Evolutionary conservation across 2,329 filamentous ascomycete genomes (phyloP).

Genomic region (Fusarium sp.): DNA sequence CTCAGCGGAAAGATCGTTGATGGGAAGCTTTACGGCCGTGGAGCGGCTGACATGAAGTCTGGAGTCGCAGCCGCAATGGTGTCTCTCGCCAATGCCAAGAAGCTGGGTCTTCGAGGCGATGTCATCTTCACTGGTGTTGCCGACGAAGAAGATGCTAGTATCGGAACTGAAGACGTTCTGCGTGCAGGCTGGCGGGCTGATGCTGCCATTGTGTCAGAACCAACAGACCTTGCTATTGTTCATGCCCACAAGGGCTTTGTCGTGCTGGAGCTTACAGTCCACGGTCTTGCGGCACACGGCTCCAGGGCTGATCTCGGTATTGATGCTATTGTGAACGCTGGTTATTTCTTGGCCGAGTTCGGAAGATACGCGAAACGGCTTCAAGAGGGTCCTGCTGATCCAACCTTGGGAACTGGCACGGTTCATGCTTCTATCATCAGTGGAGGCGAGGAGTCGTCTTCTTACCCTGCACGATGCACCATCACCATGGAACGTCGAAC

Average conservation of each 20-base stretch:
- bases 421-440: constrained; percentile 61
- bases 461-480: constrained; percentile 62
- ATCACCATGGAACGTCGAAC: constrained; percentile 63
- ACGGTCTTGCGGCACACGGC: constrained; percentile 57
- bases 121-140: constrained; percentile 65
- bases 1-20: constrained; percentile 56
- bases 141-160: constrained; percentile 63
- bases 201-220: constrained; percentile 62
- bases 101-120: constrained; percentile 56
- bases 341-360: constrained; percentile 59
- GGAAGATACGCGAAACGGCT: constrained; percentile 55
- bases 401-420: constrained; percentile 51
- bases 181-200: constrained; percentile 65
- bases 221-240: constrained; percentile 56
- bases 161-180: constrained; percentile 63
- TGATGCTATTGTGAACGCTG: constrained; percentile 62
- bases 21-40: constrained; percentile 58
- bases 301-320: constrained; percentile 57
- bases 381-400: constrained; percentile 43
- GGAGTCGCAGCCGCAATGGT: constrained; percentile 61
- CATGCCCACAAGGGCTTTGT: constrained; percentile 64
- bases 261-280: constrained; percentile 57
- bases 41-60: constrained; percentile 64
- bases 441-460: constrained; percentile 64
- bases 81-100: constrained; percentile 53